Base-by-base conservation (phyloP, 495 filamentous ascomycete genomes). In the Umbilicaria muhlenbergii region DNA sequence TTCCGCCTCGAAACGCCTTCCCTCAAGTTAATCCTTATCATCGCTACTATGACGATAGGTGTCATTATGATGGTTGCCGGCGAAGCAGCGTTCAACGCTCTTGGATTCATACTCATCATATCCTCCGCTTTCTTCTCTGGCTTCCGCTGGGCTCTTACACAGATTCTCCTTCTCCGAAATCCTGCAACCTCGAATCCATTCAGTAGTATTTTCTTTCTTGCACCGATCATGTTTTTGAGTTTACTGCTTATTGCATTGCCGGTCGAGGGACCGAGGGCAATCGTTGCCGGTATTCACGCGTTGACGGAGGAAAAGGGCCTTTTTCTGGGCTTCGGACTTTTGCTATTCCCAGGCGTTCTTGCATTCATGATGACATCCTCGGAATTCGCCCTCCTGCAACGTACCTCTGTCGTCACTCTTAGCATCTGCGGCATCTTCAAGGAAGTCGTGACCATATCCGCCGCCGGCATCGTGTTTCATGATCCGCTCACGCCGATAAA, bases 31-130 rank as follows among this genome's bases (percentile, higher is more conserved):
- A 80, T 93, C 17, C 62, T 73, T 32, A 86, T 99, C 49, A 96
- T 99, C 48, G 71, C 74, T 39, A 80, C 83, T 47, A 96, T 99
- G 92, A 99, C 88, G 1, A 53, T 78, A 2, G 92, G 92, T 43
- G 92, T 99, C 18, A 72, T 96, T 49, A 94, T 96, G 88, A 99
- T 99, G 92, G 92, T 99, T 3, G 83, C 87, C 2, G 88, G 88
- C 18, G 91, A 99, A 63, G 74, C 88, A n/a, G 78, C 81, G 32
- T 99, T 99, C 70, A 75, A 86, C 49, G 68, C 78, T 0, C 72
- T 87, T 32, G 92, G 92, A 8, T 96, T 99, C 61, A 57, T 86
- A 24, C 78, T 99, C 37, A 78, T 96, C 61, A 95, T 96, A 57
- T 75, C 80, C 13, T 83, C 92, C 14, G 83, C 87, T 21, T 92